Base-by-base conservation (phyloP, 2,329 filamentous ascomycete genomes). In the Exserohilum turcica region DNA sequence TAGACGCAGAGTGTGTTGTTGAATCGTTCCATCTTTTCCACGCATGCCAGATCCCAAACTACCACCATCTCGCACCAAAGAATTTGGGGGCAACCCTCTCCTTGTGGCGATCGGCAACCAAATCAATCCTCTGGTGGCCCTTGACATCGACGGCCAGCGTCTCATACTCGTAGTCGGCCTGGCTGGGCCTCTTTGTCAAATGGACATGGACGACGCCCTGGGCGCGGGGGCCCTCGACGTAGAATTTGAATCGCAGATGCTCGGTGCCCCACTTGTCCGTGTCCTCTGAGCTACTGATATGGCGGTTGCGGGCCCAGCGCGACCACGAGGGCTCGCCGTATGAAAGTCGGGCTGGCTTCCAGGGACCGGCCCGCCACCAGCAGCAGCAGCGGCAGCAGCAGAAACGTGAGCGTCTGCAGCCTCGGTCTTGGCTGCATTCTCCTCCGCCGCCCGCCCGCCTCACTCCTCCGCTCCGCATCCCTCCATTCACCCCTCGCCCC, bases 171-270 rank as follows among this genome's bases (percentile, higher is more conserved):
- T 86, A 92, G 35, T 91, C 86, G 44, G 80, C 76, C 32, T 86
- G 81, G 28, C 85, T 85, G 2, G 83, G 79, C 31, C 79, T 79
- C 73, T 86, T 91, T 40, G 87, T 82, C 82, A 96, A 85, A 72
- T 97, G 91, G 48, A 96, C 78, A 60, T 86, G 81, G 6, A 91
- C 92, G 0, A 87, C 80, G 12, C 92, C 93, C 21, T 83, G 83
- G 48, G 88, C 89, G 29, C 84, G 78, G 2, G 90, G 87, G 0
- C 93, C 93, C 70, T 92, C 86, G 33, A 96, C 87, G 84, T 90
- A 70, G 73, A 97, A 97, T 63, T 91, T 86, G 83, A 97, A 91
- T 59, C 85, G 78, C 58, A 97, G 73, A 72, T 97, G 92, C 58
- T 95, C 87, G 16, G 86, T 86, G 4, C 92, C 92, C 56, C 85